Conservation (phyloP, 2,329 filamentous ascomycete genomes). For the Aspergillus nomiae region DNA sequence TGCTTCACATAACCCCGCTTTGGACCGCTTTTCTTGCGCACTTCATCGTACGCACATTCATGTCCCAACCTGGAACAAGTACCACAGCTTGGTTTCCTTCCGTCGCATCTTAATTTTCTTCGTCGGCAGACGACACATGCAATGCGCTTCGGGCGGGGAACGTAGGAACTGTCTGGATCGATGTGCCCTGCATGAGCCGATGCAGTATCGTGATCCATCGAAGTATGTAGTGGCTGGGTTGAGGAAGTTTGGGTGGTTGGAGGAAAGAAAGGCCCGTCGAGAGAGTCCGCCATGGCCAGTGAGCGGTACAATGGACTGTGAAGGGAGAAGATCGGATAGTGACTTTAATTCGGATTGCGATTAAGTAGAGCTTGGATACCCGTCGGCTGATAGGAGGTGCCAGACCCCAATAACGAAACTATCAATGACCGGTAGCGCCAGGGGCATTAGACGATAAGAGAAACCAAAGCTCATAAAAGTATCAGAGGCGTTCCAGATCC, state of each 20-base stretch:
- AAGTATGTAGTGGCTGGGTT: slow-evolving; percentile 22
- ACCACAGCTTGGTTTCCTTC: slow-evolving; percentile 78
- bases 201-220: slow-evolving; percentile 19
- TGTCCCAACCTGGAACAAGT: slow-evolving; percentile 87
- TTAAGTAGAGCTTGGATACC: neutral
- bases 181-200: slow-evolving; percentile 37
- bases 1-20: slow-evolving; percentile 95
- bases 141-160: slow-evolving; percentile 85
- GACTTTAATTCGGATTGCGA: neutral
- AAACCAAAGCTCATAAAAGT: neutral
- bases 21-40: slow-evolving; percentile 89
- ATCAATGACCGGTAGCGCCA: neutral
- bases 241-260: slow-evolving; percentile 30
- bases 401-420: slow-evolving; percentile 13
- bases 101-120: slow-evolving; percentile 89
- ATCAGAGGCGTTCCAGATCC: neutral
- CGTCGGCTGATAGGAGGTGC: slow-evolving; percentile 10
- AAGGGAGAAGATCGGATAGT: neutral
- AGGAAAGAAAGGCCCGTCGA: slow-evolving; percentile 59
- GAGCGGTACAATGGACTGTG: neutral
- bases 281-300: slow-evolving; percentile 50
- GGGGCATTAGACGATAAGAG: neutral
- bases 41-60: slow-evolving; percentile 86
- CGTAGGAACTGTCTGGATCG: slow-evolving; percentile 55
- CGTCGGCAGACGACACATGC: slow-evolving; percentile 94